Evolutionary conservation across 768 basidiomycete species (phyloP), one percentile per base, ranked within the genome.

Genomic region (Suillus bovinus): DNA sequence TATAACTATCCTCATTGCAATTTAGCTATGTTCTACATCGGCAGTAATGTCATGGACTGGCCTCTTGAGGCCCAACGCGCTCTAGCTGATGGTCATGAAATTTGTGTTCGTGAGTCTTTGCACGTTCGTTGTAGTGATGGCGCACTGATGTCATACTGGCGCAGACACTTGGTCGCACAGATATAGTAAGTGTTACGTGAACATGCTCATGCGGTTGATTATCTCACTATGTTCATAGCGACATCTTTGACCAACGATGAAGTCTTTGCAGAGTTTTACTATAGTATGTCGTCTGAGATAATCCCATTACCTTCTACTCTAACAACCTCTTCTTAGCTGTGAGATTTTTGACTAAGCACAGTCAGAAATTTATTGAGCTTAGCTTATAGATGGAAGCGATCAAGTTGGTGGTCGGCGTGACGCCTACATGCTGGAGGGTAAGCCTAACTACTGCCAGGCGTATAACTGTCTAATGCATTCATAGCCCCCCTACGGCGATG

Each of bases 231-330:
- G 33, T 34, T 34, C 22, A 2, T 61, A 86, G 85, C 82, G 84
- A 88, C 88, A 0, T 69, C 84, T 2, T 77, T 88, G 46, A 73
- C 80, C 10, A 92, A 86, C 69, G 77, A 84, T 66, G 76, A 88
- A 64, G 88, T 85, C 5, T 90, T 92, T 61, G 90, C 90, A 4
- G 91, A 93, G 72, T 78, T 94, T 20, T 91, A 87, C 63, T 94
- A 91, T 74, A 86, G 85, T 83, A 65, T 39, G 84, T 72, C 11
- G 59, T 5, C 36, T 39, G 20, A 11, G 6, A 17, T 27, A 6
- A 5, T 44, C 5, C 20, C 27, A 29, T 33, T 10, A n/a, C 16
- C 27, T 5, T 10, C 0, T 5, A 27, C 24, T 66, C 44, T 27
- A 42, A 47, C 41, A 3, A 62, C n/a, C 9, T 49, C 39, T 20